Base-by-base conservation (phyloP, 768 basidiomycete species). In the Leccinum olivaceopallidum region DNA sequence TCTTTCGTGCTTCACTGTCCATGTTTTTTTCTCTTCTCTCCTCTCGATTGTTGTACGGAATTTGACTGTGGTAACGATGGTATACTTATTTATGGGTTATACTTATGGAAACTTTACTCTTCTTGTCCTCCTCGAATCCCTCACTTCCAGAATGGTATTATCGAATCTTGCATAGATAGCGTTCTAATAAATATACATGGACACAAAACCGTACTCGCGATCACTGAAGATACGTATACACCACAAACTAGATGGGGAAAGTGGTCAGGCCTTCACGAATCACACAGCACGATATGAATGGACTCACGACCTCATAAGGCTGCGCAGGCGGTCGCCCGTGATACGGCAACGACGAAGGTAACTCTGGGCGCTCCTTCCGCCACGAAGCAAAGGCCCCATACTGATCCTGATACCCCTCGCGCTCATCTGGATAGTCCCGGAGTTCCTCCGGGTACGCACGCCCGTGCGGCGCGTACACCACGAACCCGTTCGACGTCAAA, bases 401-500 rank as follows among this genome's bases (percentile, higher is more conserved):
- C 58, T 88, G 81, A 67, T 90, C 80, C 70, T 71, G 73, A 65
- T 85, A 92, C 6, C 84, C 85, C 16, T 80, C 80, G 14, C 73
- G 73, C 62, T 81, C 80, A 1, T 73, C 67, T 1, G 89, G 90
- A 64, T 91, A 90, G 1, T 79, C 73, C 47, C 75, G 73, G 26
- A 92, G 77, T 9, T 92, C 90, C 0, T 68, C 62, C 1, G 90
- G 90, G 65, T 85, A 85, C n/a, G 80, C 79, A 51, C 73, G 70
- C 8, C 78, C 72, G 0, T 70, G 72, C 2, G 90, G 90, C 8
- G 87, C 88, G 58, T 86, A 90, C 32, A 92, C 88, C 63, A 90
- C 77, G 65, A 76, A 86, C 52, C 80, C 79, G 20, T 77, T 73
- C 22, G 70, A 56, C 22, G 85, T 87, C 54, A 88, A 79, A 64